Percentiles rank a stretch among this genome's conserved stretches.
These are phyloP conservation scores for Diaporthe sp. DNA, from an alignment of 2,329 filamentous ascomycete species.

Conservation along the genomic window DNA sequence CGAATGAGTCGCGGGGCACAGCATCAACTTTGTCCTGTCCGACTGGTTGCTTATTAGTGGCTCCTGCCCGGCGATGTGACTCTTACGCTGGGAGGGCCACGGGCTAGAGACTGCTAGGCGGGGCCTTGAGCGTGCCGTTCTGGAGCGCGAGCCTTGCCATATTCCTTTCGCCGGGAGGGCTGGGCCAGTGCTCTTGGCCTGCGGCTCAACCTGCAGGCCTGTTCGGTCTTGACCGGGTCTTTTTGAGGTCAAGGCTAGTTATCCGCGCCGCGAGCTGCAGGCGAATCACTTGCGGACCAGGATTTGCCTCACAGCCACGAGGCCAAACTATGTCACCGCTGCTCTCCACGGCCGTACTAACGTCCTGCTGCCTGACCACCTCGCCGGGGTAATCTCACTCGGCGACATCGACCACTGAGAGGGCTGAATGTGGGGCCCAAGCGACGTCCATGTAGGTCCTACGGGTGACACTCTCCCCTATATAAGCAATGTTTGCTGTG, in stretches of 20 bases:
- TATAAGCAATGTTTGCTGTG: slow-evolving; percentile 21
- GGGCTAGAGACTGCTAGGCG: neutral
- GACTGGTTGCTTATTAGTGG: neutral
- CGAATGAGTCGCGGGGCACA: neutral
- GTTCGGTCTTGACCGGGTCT: neutral
- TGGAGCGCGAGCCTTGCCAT: slow-evolving; percentile 4
- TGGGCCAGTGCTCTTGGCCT: neutral
- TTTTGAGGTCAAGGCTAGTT: neutral
- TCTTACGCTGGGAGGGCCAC: slow-evolving; percentile 17
- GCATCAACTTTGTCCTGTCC: neutral
- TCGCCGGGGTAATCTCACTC: neutral
- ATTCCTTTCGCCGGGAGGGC: neutral
- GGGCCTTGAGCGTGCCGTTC: neutral
- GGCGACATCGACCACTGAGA: neutral
- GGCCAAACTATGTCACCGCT: slow-evolving; percentile 25
- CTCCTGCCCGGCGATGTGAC: slow-evolving; percentile 9
- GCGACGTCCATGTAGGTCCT: no score
- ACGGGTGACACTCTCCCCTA: neutral
- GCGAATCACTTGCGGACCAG: neutral
- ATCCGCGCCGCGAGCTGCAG: neutral
- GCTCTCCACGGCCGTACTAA: neutral
- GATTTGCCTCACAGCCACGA: slow-evolving; percentile 16
- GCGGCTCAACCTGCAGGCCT: slow-evolving; percentile 8
- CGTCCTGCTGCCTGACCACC: neutral
- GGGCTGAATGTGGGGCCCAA: neutral